Base-by-base conservation (phyloP, 1,139 yeast genomes). In the Ashbya aceris region DNA sequence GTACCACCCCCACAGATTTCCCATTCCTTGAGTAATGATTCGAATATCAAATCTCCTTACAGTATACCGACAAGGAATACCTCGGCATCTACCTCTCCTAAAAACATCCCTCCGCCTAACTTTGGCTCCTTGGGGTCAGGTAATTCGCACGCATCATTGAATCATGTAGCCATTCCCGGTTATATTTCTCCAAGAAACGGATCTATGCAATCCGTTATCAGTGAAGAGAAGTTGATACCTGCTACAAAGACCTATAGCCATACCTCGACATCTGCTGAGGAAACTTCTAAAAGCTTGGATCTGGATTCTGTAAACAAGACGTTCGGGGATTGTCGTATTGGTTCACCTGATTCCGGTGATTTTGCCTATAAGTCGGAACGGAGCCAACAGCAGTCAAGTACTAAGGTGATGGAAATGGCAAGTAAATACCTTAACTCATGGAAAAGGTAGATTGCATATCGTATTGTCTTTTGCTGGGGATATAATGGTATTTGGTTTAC, bases 161-260 rank as follows among this genome's bases (percentile, higher is more conserved):
- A 76, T 39, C 75, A 72, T 49, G 76, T 75, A 17, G 79, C 79
- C 2, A 78, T 71, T 9, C 56, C 58, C 9, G 68, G 68, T 1
- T 61, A 52, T 38, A 62, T 64, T 33, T 52, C 64, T 1, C 65
- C 61, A 26, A 49, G 57, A 33, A 53, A 49, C 40, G 53, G 47
- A n/a, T 55, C 60, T 1, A 43, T 51, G 31, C 53, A 53, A 33
- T 53, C 58, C 9, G 53, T 54, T 8, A 49, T 50, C 8, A 44
- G 55, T 10, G 46, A 52, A 33, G 49, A 52, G 34, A 43, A 40
- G 27, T 37, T 43, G 36, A 38, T 38, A 6, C 37, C 17, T 17
- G 33, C 29, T 27, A 33, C 13, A 28, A 17, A 17, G 23, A 17
- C 23, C 23, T 17, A 20, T 12, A 23, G 39, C n/a, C 23, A 32